phyloP scores from a whole-genome alignment of 306 rosid genomes.

The Dalbergia oliveri region DNA sequence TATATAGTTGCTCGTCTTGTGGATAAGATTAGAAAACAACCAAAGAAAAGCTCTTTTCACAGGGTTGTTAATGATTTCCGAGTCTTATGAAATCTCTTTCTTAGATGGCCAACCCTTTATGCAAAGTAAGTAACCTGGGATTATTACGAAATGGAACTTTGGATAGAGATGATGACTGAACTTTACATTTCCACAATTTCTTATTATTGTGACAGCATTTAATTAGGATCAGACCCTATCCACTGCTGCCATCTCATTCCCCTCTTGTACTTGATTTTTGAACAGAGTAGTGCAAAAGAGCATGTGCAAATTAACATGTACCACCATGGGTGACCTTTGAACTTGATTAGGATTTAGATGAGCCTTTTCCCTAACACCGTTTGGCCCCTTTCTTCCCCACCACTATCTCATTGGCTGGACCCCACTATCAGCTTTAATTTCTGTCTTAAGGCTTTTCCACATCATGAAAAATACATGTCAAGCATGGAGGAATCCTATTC shows the following conservation, averaged over 20 bases:
- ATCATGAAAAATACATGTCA: no score
- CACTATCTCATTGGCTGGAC: constrained; percentile 44
- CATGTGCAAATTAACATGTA: neutral
- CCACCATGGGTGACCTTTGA: constrained; percentile 46
- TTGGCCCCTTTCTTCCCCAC: constrained; percentile 40
- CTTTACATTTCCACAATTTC: constrained; percentile 37
- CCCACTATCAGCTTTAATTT: constrained; percentile 34
- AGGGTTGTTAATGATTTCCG: neutral
- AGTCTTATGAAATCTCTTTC: constrained; percentile 19
- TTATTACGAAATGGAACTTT: constrained; percentile 22
- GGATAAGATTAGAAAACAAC: neutral
- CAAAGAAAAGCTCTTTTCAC: neutral
- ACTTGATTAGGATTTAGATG: constrained; percentile 48
- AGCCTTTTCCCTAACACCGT: constrained; percentile 30
- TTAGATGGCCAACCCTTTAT: constrained; percentile 8
- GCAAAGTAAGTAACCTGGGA: neutral
- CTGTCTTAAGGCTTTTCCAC: no score
- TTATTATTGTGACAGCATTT: constrained; percentile 33
- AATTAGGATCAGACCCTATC: constrained; percentile 17
- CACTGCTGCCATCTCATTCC: neutral
- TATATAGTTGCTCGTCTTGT: neutral
- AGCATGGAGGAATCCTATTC: constrained; percentile 16
- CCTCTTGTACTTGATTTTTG: constrained; percentile 31
- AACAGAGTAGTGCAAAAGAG: constrained; percentile 23
- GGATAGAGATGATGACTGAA: constrained; percentile 50